Conservation (phyloP, 2,329 filamentous ascomycete genomes). For the Bertia moriformis region DNA sequence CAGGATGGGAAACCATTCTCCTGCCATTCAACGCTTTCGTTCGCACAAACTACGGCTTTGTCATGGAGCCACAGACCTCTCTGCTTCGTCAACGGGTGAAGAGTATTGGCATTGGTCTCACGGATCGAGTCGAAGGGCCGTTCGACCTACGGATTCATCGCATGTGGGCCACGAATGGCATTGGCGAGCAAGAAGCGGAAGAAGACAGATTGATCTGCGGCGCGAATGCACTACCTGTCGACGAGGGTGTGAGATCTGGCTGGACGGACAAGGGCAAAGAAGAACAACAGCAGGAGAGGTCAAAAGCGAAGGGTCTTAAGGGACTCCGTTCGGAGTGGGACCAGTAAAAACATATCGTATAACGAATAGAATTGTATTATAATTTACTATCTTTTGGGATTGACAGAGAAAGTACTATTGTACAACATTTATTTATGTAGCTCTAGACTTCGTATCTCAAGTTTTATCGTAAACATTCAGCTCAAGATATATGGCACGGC, state of each 20-base stretch:
- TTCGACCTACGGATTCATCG: background rate
- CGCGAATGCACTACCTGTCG: conserved; percentile 16
- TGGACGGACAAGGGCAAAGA: conserved; percentile 5
- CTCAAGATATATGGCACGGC: background rate
- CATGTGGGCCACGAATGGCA: background rate
- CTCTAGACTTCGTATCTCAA: too few species aligned
- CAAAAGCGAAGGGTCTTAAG: background rate
- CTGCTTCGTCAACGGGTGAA: background rate
- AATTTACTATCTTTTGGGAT: background rate
- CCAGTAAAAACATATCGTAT: too few species aligned
- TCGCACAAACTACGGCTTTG: background rate
- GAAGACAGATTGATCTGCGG: conserved; percentile 23
- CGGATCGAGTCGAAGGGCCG: conserved; percentile 1
- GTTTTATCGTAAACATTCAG: background rate
- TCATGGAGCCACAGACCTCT: conserved; percentile 1
- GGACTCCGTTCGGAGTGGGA: background rate
- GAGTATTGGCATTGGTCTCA: conserved; percentile 1
- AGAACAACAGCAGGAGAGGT: background rate
- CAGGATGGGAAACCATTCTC: conserved; percentile 1
- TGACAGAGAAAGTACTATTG: too few species aligned
- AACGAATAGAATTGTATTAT: too few species aligned
- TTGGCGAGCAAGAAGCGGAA: conserved; percentile 8
- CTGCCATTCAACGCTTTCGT: background rate
- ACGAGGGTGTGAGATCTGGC: conserved; percentile 14
- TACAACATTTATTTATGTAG: too few species aligned